phyloP scores from a whole-genome alignment of 257 asterid genomes.

The Solanum medicagineum region DNA sequence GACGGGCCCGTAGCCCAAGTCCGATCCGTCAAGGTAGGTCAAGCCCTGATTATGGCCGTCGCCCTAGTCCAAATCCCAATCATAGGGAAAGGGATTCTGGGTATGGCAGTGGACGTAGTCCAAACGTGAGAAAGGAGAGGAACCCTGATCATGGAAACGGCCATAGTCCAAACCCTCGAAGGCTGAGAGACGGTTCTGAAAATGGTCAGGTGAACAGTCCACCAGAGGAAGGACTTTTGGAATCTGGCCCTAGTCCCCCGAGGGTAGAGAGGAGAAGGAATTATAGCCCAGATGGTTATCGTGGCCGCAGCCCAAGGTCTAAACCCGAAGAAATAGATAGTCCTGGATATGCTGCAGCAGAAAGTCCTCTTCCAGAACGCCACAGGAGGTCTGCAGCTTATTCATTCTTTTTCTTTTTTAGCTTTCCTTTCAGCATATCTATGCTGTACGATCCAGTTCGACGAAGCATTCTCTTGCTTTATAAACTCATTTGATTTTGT shows the following conservation, averaged over 20 bases:
- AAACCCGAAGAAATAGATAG: conserved; percentile 14
- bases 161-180: conserved; percentile 27
- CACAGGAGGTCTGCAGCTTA: conserved; percentile 28
- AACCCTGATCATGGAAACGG: conserved; percentile 16
- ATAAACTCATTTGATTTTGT: not conserved
- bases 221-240: conserved; percentile 25
- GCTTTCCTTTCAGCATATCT: not conserved
- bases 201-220: conserved; percentile 14
- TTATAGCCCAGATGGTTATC: conserved; percentile 23
- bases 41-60: conserved; percentile 54
- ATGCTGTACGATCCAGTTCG: not conserved
- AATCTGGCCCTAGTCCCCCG: conserved; percentile 26
- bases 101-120: conserved; percentile 20
- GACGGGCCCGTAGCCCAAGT: conserved; percentile 19
- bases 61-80: conserved; percentile 20
- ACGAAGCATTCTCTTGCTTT: not conserved
- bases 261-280: conserved; percentile 25
- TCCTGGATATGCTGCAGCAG: conserved; percentile 37
- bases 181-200: conserved; percentile 25
- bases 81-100: conserved; percentile 3
- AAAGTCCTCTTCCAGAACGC: conserved; percentile 33
- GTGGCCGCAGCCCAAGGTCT: conserved; percentile 13
- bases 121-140: conserved; percentile 35
- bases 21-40: conserved; percentile 11
- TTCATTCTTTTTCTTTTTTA: not conserved